These are phyloP conservation scores for Knoxia roxburghii DNA, from an alignment of 257 asterid species.

Conservation along the genomic window DNA sequence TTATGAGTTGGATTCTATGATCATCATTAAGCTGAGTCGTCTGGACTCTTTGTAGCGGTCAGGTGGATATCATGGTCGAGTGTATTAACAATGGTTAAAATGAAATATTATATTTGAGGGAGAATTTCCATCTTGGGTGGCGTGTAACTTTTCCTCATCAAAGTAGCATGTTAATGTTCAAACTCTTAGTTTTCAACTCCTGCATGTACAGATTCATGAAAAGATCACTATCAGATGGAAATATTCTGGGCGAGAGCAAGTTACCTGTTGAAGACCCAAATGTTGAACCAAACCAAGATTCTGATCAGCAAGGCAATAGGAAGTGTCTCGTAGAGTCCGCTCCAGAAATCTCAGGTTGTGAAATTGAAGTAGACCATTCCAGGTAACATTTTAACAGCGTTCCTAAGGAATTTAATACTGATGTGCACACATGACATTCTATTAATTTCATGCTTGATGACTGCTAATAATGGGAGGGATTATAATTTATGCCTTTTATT, in stretches of 20 bases:
- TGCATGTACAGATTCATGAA: slow-evolving; percentile 57
- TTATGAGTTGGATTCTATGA: neutral
- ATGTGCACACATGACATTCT: neutral
- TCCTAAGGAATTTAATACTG: neutral
- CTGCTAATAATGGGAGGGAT: no score
- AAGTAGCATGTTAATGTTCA: neutral
- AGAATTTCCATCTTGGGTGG: neutral
- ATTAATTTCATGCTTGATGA: no score
- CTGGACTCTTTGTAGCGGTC: neutral
- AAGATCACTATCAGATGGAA: slow-evolving; percentile 88
- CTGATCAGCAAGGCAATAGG: slow-evolving; percentile 35
- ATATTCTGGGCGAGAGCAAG: slow-evolving; percentile 51
- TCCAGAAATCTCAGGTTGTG: slow-evolving; percentile 60
- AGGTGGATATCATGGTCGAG: no score
- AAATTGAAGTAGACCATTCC: slow-evolving; percentile 40
- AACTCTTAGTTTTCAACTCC: slow-evolving; percentile 10
- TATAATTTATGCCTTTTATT: no score
- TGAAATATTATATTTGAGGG: neutral
- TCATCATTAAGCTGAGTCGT: neutral
- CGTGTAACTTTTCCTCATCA: neutral
- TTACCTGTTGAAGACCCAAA: slow-evolving; percentile 46
- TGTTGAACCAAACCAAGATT: slow-evolving; percentile 30
- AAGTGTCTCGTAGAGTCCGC: slow-evolving; percentile 49
- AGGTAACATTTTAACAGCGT: slow-evolving; percentile 35
- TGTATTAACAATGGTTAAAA: neutral